phyloP scores from a whole-genome alignment of 495 filamentous ascomycete species.

The Trichoderma erinaceum region DNA sequence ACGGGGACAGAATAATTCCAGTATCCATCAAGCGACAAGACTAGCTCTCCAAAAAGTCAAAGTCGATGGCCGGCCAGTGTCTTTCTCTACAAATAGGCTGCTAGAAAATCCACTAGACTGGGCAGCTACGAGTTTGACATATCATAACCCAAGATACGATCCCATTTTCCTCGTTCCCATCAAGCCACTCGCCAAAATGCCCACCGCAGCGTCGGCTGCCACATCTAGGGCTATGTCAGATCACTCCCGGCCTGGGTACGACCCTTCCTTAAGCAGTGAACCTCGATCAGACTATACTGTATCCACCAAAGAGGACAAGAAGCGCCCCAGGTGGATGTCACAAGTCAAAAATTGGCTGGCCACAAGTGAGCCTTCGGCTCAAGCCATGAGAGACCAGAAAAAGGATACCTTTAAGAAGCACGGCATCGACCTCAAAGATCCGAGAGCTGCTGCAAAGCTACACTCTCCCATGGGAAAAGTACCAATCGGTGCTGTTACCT shows the following conservation, averaged over 20 bases:
- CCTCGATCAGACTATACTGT: background rate
- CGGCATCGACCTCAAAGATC: constrained; percentile 27
- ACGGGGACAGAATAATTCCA: background rate
- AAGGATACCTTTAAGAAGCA: constrained; percentile 32
- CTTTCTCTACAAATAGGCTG: background rate
- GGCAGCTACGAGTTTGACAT: background rate
- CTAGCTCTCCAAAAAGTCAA: background rate
- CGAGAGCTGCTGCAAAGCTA: constrained; percentile 28
- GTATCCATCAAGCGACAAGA: background rate
- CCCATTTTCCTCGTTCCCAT: background rate
- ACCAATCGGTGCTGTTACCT: constrained; percentile 30
- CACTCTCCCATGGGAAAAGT: constrained; percentile 33
- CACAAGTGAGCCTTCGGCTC: constrained; percentile 35
- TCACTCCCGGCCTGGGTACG: background rate
- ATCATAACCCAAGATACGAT: background rate
- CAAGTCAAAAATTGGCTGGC: constrained; percentile 38
- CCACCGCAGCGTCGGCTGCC: background rate
- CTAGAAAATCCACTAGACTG: background rate
- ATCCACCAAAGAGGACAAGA: background rate
- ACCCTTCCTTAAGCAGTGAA: background rate
- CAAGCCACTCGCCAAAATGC: background rate
- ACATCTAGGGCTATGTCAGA: background rate
- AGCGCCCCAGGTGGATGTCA: constrained; percentile 23
- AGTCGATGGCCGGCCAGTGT: constrained; percentile 5
- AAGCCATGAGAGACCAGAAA: constrained; percentile 35